These are phyloP conservation scores for Ophioceras dolichostomum DNA, from an alignment of 2,329 filamentous ascomycete genomes.

Conservation along the genomic window DNA sequence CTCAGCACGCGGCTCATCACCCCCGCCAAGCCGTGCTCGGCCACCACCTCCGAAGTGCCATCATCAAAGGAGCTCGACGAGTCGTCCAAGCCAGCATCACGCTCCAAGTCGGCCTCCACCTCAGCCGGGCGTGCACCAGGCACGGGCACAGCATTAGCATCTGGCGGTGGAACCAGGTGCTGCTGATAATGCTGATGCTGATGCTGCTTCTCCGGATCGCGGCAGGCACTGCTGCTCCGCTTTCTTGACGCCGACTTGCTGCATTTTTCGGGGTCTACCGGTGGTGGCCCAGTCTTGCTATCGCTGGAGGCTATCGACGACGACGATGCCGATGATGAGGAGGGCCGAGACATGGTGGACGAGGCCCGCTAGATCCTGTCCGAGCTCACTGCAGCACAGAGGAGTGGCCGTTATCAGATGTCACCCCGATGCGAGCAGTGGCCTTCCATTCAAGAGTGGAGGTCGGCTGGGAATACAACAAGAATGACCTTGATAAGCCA, in stretches of 20 bases:
- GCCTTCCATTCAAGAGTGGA: too few relatives aligned
- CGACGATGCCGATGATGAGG: neutral
- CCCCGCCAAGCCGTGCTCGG: constrained; percentile 12
- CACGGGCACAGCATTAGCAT: neutral
- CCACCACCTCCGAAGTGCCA: constrained; percentile 3
- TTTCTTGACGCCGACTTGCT: too few relatives aligned
- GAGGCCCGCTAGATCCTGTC: too few relatives aligned
- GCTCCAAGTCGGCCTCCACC: neutral
- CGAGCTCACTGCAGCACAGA: too few relatives aligned
- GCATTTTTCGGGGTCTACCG: too few relatives aligned
- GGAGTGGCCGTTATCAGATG: too few relatives aligned
- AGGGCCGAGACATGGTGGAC: too few relatives aligned
- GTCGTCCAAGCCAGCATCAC: neutral
- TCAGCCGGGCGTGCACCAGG: neutral
- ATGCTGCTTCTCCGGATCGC: neutral
- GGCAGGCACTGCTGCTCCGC: neutral
- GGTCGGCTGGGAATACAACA: too few relatives aligned
- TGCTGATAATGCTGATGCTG: neutral
- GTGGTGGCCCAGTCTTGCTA: neutral
- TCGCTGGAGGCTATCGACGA: neutral
- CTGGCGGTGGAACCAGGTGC: too few relatives aligned
- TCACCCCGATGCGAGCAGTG: too few relatives aligned
- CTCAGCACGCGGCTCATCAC: constrained; percentile 25
- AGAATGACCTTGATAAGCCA: too few relatives aligned
- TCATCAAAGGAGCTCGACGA: neutral